phyloP scores from a whole-genome alignment of 1,284 basidiomycete genomes.

The Tremellales sp. region DNA sequence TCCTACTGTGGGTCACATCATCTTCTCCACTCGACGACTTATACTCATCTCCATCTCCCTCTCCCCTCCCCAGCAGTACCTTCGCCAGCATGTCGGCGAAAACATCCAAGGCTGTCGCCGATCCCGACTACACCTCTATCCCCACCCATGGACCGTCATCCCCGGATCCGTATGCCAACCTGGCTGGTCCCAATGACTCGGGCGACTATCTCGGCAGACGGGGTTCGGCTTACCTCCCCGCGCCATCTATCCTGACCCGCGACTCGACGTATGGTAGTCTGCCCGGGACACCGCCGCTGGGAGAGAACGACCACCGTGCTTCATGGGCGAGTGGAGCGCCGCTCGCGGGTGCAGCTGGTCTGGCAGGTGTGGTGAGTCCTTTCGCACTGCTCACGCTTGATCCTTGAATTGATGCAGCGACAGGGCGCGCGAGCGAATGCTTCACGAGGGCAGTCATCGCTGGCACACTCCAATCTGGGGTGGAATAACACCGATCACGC shows the following conservation, averaged over 20 bases:
- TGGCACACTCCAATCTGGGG: slow-evolving; percentile 22
- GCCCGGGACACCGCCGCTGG: slow-evolving; percentile 22
- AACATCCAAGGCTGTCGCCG: slow-evolving; percentile 1
- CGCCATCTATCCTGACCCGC: slow-evolving; percentile 37
- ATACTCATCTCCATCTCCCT: neutral
- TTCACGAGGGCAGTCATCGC: slow-evolving; percentile 25
- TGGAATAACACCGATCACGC: slow-evolving; percentile 26
- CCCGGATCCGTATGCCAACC: slow-evolving; percentile 8
- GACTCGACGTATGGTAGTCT: slow-evolving; percentile 35
- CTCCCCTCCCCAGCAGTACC: neutral
- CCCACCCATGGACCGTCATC: neutral
- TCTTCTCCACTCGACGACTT: neutral
- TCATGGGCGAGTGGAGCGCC: slow-evolving; percentile 32
- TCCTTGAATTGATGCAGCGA: neutral
- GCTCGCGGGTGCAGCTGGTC: slow-evolving; percentile 22
- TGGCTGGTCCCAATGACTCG: slow-evolving; percentile 6
- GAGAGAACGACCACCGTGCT: slow-evolving; percentile 18
- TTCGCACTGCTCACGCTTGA: slow-evolving; percentile 2
- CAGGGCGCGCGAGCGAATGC: slow-evolving; percentile 2
- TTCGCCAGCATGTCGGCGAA: slow-evolving; percentile 9
- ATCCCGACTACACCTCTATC: slow-evolving; percentile 1
- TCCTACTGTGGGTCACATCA: too few species aligned
- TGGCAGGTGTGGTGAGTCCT: slow-evolving; percentile 18
- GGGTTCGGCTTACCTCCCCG: slow-evolving; percentile 24
- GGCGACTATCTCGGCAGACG: slow-evolving; percentile 14